phyloP scores from a whole-genome alignment of 2,329 filamentous ascomycete genomes.

The Aureobasidium uvarum region DNA sequence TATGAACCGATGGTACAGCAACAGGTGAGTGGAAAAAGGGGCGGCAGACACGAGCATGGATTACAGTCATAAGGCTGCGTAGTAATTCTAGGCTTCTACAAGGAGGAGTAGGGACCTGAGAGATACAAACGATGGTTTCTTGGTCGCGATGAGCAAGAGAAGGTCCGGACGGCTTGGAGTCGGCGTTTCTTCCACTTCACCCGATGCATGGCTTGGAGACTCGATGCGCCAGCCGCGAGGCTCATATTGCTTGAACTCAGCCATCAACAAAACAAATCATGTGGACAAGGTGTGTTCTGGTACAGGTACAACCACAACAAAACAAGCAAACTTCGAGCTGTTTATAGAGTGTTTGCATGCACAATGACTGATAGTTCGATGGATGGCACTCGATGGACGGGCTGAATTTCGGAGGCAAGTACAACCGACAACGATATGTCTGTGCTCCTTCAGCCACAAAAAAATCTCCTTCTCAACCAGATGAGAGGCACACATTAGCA shows the following conservation, averaged over 20 bases:
- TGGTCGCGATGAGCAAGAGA: background rate
- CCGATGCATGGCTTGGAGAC: conserved; percentile 1
- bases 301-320: background rate
- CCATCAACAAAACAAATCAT: background rate
- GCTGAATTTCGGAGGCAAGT: conserved; percentile 3
- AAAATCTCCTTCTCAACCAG: background rate
- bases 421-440: background rate
- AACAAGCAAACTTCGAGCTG: background rate
- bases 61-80: background rate
- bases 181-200: conserved; percentile 4
- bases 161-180: background rate
- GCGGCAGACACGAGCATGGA: background rate
- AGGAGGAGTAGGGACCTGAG: background rate
- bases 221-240: conserved; percentile 1
- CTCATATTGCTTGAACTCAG: conserved; percentile 7
- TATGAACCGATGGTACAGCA: conserved; percentile 5
- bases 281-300: background rate
- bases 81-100: background rate
- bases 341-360: background rate
- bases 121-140: background rate
- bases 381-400: background rate
- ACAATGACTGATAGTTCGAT: background rate
- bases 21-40: background rate
- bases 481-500: background rate
- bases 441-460: background rate